Percentiles rank a stretch among this genome's conserved stretches.
Conservation (phyloP, 768 basidiomycete species). For the Leccinum boreale region DNA sequence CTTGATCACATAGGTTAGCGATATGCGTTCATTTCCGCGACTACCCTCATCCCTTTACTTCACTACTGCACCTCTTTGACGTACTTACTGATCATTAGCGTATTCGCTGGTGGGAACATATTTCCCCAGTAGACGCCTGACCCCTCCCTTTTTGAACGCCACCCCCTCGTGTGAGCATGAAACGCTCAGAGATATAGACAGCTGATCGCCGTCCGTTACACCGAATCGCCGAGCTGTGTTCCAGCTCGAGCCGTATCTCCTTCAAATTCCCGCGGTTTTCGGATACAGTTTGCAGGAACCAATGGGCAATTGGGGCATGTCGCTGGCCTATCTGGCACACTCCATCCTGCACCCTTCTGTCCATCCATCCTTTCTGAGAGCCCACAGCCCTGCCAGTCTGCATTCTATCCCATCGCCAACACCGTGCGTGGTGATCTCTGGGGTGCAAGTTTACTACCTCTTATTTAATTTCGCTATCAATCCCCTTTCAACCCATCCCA, state of each 20-base stretch:
- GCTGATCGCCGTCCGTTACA: slow-evolving; percentile 27
- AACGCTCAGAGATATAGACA: slow-evolving; percentile 18
- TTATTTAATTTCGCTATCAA: neutral
- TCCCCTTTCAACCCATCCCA: neutral
- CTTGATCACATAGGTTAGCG: slow-evolving; percentile 14
- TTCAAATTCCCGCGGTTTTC: slow-evolving; percentile 13
- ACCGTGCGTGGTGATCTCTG: neutral
- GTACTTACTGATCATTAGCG: slow-evolving; percentile 14
- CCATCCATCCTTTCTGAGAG: neutral
- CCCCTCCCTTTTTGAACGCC: slow-evolving; percentile 8
- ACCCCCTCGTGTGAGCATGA: slow-evolving; percentile 21
- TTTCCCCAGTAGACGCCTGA: slow-evolving; percentile 1
- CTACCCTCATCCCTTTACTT: neutral
- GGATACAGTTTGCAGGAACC: slow-evolving; percentile 5
- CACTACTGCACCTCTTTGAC: slow-evolving; percentile 14
- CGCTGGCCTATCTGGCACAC: neutral
- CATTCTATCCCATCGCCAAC: neutral
- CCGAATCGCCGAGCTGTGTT: slow-evolving; percentile 1
- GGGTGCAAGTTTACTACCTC: neutral
- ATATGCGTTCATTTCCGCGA: slow-evolving; percentile 24
- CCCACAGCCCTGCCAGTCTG: slow-evolving; percentile 2
- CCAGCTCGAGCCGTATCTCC: neutral
- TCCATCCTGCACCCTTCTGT: neutral
- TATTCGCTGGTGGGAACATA: slow-evolving; percentile 4
- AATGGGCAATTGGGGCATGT: neutral